phyloP scores from a whole-genome alignment of 768 basidiomycete genomes.

The Naganishia vishniacii region DNA sequence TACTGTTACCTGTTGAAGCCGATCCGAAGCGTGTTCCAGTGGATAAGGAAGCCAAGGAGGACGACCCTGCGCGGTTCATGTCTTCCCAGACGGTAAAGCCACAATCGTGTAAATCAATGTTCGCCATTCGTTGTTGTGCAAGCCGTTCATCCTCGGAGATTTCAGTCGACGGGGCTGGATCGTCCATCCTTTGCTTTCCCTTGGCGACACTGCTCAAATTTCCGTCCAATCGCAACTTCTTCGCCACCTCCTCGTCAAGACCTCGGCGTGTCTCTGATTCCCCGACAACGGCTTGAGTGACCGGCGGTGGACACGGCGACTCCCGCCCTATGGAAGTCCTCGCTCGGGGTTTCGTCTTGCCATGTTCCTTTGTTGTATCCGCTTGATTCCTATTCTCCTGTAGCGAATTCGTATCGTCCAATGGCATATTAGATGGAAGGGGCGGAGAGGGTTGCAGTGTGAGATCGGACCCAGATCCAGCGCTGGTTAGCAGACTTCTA shows the following conservation, averaged over 20 bases:
- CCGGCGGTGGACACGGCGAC: neutral
- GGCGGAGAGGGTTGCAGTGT: slow-evolving; percentile 1
- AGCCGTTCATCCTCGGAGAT: slow-evolving; percentile 2
- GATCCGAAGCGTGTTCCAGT: neutral
- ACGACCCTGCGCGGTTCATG: neutral
- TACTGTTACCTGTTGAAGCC: neutral
- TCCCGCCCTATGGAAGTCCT: slow-evolving; percentile 8
- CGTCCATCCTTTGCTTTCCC: neutral
- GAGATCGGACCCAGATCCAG: neutral
- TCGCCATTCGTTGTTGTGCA: neutral
- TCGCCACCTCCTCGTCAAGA: neutral
- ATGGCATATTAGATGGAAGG: neutral
- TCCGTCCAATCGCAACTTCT: neutral
- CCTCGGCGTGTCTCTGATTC: neutral
- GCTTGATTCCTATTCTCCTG: neutral
- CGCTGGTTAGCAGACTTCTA: too few relatives aligned
- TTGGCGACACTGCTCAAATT: neutral
- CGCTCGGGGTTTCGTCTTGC: slow-evolving; percentile 4
- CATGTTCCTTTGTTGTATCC: neutral
- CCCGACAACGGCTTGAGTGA: neutral
- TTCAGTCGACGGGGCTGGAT: neutral
- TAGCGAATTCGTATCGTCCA: too few relatives aligned
- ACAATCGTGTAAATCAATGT: slow-evolving; percentile 1
- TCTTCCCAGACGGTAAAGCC: slow-evolving; percentile 16
- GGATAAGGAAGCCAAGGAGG: neutral